Evolutionary conservation across 192 early-diverging fungal species (phyloP).

Genomic region (Backusella luteola): DNA sequence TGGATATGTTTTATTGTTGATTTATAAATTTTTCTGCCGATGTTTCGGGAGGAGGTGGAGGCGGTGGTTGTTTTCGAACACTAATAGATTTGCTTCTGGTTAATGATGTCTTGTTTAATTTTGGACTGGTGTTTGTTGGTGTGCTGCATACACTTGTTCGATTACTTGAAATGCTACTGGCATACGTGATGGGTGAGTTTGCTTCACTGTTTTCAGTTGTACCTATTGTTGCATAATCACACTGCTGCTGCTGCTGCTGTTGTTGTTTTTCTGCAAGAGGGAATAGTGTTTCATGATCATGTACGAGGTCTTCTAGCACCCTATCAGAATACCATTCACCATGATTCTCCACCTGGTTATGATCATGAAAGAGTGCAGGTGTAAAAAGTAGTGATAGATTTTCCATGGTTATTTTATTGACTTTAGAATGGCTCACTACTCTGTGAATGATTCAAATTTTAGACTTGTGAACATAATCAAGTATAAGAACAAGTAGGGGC

Average conservation of each 20-base stretch:
- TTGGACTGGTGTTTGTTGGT: background rate
- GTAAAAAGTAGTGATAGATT: slow-evolving; percentile 67
- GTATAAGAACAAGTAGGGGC: no score
- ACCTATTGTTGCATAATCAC: background rate
- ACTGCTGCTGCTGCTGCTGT: background rate
- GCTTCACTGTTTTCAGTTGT: background rate
- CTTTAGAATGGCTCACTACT: slow-evolving; percentile 41
- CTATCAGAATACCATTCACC: slow-evolving; percentile 28
- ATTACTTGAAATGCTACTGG: background rate
- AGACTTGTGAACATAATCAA: no score
- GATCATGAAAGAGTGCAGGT: slow-evolving; percentile 61
- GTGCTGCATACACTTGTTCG: background rate
- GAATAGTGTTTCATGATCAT: slow-evolving; percentile 11
- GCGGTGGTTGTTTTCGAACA: background rate
- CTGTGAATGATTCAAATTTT: slow-evolving; percentile 25
- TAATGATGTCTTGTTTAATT: background rate
- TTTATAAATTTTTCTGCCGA: background rate
- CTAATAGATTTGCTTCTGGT: background rate
- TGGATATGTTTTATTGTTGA: background rate
- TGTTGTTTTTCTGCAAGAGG: background rate
- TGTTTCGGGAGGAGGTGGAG: background rate
- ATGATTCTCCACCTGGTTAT: slow-evolving; percentile 36
- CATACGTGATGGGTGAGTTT: background rate
- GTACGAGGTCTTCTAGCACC: slow-evolving; percentile 28
- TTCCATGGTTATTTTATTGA: slow-evolving; percentile 67